Conservation (phyloP, 2,329 filamentous ascomycete species). For the Metarhizium robertsii region DNA sequence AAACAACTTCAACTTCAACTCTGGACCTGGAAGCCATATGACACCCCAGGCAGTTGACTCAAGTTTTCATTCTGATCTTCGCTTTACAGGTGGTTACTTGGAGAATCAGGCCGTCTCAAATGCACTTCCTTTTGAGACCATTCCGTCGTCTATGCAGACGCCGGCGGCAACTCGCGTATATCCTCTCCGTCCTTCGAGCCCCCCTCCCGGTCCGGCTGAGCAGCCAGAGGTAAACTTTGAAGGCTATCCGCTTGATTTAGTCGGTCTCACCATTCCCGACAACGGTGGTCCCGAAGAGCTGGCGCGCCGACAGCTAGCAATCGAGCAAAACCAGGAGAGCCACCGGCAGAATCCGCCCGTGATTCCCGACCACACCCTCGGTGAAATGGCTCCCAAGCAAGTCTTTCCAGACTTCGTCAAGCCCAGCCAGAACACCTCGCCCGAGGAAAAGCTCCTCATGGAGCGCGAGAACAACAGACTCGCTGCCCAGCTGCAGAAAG, state of each 20-base stretch:
- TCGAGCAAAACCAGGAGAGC: conserved; percentile 13
- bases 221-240: conserved; percentile 3
- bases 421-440: not conserved
- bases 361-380: conserved; percentile 17
- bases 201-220: not conserved
- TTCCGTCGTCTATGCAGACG: not conserved
- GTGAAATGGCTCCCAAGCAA: conserved; percentile 18
- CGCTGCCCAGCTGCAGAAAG: conserved; percentile 12
- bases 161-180: not conserved
- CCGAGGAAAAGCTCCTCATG: conserved; percentile 3
- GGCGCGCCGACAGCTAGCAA: conserved; percentile 9
- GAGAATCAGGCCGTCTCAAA: not conserved
- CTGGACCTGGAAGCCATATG: not conserved
- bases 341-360: conserved; percentile 17
- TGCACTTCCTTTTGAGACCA: not conserved
- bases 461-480: conserved; percentile 17
- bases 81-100: not conserved
- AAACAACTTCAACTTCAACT: not conserved
- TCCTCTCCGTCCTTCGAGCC: not conserved
- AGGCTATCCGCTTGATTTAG: conserved; percentile 10
- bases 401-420: conserved; percentile 11
- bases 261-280: conserved; percentile 13
- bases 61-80: not conserved
- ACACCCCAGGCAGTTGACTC: not conserved
- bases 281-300: conserved; percentile 10